Evolutionary conservation across 768 basidiomycete species (phyloP), one percentile per base, ranked within the genome.

Genomic region (Cubamyces lactineus): DNA sequence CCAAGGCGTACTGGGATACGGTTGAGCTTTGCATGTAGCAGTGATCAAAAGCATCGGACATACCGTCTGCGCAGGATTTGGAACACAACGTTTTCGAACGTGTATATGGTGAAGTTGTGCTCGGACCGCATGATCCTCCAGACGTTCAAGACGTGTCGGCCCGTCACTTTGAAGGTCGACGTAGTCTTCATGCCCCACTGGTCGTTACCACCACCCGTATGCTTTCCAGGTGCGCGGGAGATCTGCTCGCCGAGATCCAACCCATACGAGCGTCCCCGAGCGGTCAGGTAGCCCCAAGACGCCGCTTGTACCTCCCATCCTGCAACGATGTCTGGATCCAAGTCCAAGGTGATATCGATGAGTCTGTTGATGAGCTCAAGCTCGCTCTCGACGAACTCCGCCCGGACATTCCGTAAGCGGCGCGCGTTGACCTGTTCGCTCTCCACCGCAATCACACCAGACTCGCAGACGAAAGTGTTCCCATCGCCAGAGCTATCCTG

Each of bases 71-170:
- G 83, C 6, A 99, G 78, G 19, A 96, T 70, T 65, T 96, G 87
- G 70, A 94, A 95, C 0, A 80, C 91, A 0, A 92, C 87, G 66
- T 96, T 94, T 75, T 98, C 96, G 65, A 98, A 89, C 0, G 91
- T 86, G 74, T 98, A 95, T 61, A 83, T 86, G 39, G 81, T 83
- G 56, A 98, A 75, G 19, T 81, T 86, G 62, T 87, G 84, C 68
- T 98, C 96, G 1, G 86, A 84, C 38, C 94, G 87, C 84, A 98
- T 91, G 53, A 98, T 85, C 57, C 95, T 81, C 95, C 95, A 98
- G 15, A 93, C 75, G 67, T 98, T 97, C 49, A 99, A 78, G 38
- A 96, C 89, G 71, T 99, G 96, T 17, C 97, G 82, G 0, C 97
- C 97, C 21, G 82, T 79, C 41, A 95, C 87, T 63, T 86, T 88